These are phyloP conservation scores for Phyllosticta citrichinensis DNA, from an alignment of 2,329 filamentous ascomycete species.

Conservation along the genomic window DNA sequence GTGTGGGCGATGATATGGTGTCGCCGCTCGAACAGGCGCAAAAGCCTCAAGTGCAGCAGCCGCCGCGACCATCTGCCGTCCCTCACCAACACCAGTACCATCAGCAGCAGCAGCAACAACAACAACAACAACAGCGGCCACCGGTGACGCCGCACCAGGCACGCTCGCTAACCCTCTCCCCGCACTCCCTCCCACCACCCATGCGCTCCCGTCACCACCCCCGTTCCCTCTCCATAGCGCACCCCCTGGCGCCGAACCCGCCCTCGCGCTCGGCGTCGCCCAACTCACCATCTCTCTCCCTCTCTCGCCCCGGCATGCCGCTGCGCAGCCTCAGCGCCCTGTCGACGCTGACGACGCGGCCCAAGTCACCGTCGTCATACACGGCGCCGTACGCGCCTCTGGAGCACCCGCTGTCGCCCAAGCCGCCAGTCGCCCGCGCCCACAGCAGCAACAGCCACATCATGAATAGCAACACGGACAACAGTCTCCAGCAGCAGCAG, in stretches of 20 bases:
- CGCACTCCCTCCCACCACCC: neutral
- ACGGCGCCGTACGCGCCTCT: neutral
- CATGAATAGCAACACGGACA: no score
- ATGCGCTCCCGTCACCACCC: neutral
- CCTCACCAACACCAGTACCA: neutral
- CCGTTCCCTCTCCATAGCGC: neutral
- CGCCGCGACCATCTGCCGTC: neutral
- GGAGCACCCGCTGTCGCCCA: neutral
- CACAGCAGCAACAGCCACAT: no score
- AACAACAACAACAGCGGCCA: neutral
- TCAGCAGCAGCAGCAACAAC: neutral
- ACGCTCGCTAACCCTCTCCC: neutral
- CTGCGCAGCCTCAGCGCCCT: neutral
- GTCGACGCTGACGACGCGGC: neutral
- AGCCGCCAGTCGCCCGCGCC: neutral
- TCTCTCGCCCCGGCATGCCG: neutral
- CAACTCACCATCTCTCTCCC: neutral
- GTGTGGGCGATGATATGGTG: neutral
- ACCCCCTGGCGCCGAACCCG: neutral
- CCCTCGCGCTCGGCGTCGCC: neutral
- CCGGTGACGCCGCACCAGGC: neutral
- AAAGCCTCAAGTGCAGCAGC: neutral
- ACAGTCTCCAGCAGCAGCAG: no score
- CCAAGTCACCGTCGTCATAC: neutral
- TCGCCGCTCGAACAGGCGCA: neutral